phyloP scores from a whole-genome alignment of 306 rosid species.

The Glycine latifolia region DNA sequence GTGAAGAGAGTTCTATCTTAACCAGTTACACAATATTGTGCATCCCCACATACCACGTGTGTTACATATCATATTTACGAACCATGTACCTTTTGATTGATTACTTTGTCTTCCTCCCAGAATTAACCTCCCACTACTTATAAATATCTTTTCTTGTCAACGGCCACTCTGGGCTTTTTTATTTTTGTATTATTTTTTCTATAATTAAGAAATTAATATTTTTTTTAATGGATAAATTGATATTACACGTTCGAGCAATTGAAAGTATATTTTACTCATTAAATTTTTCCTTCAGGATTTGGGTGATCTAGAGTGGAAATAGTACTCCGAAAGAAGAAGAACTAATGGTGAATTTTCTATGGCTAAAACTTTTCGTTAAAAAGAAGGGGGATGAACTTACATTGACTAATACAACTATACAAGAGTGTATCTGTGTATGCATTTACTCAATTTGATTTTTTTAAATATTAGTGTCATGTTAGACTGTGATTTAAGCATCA shows the following conservation, averaged over 20 bases:
- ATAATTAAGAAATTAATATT: not conserved
- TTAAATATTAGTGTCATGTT: not conserved
- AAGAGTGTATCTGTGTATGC: not conserved
- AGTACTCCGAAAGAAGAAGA: not conserved
- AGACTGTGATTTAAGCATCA: not conserved
- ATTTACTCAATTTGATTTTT: not conserved
- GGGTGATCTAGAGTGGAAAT: not conserved
- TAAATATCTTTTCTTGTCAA: not conserved
- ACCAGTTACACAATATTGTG: slow-evolving; percentile 17
- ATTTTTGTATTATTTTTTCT: not conserved
- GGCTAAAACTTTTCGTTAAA: not conserved
- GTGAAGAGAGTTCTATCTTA: slow-evolving; percentile 55
- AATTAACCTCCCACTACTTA: not conserved
- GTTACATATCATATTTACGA: not conserved
- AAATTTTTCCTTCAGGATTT: not conserved
- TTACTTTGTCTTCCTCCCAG: not conserved
- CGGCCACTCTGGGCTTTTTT: not conserved
- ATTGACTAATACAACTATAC: not conserved
- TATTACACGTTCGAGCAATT: not conserved
- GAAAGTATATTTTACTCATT: not conserved
- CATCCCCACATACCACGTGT: slow-evolving; percentile 33
- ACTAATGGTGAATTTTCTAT: not conserved
- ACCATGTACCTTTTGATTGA: not conserved
- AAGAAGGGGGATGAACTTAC: not conserved
- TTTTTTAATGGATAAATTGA: not conserved